phyloP scores from a whole-genome alignment of 2,329 filamentous ascomycete genomes.

The Aspergillus sp. region DNA sequence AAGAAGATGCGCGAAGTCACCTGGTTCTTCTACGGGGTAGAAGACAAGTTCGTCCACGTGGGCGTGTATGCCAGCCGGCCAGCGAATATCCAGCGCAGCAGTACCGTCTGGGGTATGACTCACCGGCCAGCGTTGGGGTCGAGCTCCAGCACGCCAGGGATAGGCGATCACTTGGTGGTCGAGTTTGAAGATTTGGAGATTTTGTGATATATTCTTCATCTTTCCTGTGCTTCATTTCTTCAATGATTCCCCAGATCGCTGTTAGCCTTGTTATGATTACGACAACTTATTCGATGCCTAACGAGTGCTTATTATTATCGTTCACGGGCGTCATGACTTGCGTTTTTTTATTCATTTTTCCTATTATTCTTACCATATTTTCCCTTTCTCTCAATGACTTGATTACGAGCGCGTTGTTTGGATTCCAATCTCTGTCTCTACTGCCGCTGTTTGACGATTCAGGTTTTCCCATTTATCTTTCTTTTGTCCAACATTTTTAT shows the following conservation, averaged over 20 bases:
- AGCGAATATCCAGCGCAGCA: constrained; percentile 45
- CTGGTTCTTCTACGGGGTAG: constrained; percentile 62
- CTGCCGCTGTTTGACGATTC: no score
- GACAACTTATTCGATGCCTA: not conserved
- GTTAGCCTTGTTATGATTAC: not conserved
- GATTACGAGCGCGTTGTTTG: no score
- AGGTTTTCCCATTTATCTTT: no score
- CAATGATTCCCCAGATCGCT: not conserved
- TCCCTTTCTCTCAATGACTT: not conserved
- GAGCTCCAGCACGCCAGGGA: constrained; percentile 23
- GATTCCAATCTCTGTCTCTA: no score
- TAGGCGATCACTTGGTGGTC: constrained; percentile 44
- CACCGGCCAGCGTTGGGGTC: constrained; percentile 33
- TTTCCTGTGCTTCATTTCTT: not conserved
- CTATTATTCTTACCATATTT: no score
- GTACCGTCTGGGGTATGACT: constrained; percentile 41
- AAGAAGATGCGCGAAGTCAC: constrained; percentile 60
- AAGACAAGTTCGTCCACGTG: constrained; percentile 58
- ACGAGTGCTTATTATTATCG: not conserved
- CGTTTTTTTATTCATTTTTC: not conserved
- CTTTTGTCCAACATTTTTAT: no score
- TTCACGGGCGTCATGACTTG: not conserved
- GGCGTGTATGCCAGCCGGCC: constrained; percentile 60
- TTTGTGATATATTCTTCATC: constrained; percentile 31
- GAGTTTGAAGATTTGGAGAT: constrained; percentile 55